Base-by-base conservation (phyloP, 2,329 filamentous ascomycete genomes). In the Meredithiella fracta region DNA sequence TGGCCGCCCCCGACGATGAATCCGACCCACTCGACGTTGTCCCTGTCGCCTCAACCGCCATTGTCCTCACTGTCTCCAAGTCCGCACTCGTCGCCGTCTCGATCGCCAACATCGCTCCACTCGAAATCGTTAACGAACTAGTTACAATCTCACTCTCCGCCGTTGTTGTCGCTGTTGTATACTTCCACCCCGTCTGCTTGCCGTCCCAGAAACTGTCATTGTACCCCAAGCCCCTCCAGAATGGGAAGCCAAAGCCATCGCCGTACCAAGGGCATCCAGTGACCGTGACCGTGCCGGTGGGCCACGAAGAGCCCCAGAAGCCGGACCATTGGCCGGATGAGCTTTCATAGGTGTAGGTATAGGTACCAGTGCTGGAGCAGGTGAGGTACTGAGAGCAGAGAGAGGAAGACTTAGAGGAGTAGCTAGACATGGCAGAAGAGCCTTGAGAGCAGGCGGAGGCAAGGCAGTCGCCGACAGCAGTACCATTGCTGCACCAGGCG, bases 201-300 rank as follows among this genome's bases (percentile, higher is more conserved):
- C 58, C 26, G 22, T 57, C 56, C 61, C 61, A 62, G 57, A 60
- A 60, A 2, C 54, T 58, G 20, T 57, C 54, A 47, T 59, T 60
- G 29, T 59, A 60, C 26, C 62, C 61, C n/a, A 60, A 54, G 6
- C 59, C 60, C 5, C 56, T 59, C 62, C 62, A 63, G 53, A 60
- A 61, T 17, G 60, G 60, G 29, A 59, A 59, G 29, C 58, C 58
- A 25, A 59, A 62, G 15, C 61, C 61, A 38, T 60, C 56, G 56
- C 61, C 63, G 26, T 62, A 55, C 55, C 62, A 63, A 3, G 63
- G 61, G 51, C 63, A 64, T 2, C 62, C 62, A 7, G 63, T 63
- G 17, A 63, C 60, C 15, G 62, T 63, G 25, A 64, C 62, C 6
- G 60, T 59, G 3, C 58, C 60, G 15, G 57, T 59, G 8, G 60